Conservation (phyloP, 768 basidiomycete genomes). For the Boletus vermiculosoides region DNA sequence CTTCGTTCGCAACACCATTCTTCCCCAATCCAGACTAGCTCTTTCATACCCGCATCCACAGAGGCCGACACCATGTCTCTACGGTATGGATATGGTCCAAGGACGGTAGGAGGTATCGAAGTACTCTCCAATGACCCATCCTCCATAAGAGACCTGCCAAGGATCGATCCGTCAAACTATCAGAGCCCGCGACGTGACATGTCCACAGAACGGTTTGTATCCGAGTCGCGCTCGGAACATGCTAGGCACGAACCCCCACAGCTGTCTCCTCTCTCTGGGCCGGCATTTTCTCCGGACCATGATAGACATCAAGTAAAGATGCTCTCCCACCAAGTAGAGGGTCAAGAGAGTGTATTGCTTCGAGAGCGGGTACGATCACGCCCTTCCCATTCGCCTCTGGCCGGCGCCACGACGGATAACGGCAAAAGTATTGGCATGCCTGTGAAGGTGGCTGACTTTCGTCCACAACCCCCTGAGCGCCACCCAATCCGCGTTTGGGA, state of each 20-base stretch:
- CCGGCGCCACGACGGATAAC: neutral
- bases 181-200: constrained; percentile 14
- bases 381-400: constrained; percentile 1
- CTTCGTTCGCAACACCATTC: constrained; percentile 12
- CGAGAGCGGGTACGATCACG: constrained; percentile 8
- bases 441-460: neutral
- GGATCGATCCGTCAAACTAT: constrained; percentile 13
- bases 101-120: constrained; percentile 30
- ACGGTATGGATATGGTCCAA: constrained; percentile 21
- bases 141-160: constrained; percentile 10
- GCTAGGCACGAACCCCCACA: constrained; percentile 8
- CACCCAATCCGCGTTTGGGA: constrained; percentile 31
- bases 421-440: neutral
- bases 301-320: constrained; percentile 3
- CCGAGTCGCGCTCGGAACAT: constrained; percentile 12
- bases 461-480: constrained; percentile 9
- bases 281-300: constrained; percentile 4
- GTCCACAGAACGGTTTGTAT: constrained; percentile 13
- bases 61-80: constrained; percentile 18
- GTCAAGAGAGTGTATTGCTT: constrained; percentile 1
- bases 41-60: neutral
- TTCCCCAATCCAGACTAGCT: constrained; percentile 7
- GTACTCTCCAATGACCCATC: constrained; percentile 18
- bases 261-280: constrained; percentile 11
- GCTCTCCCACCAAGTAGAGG: neutral